Evolutionary conservation across 1,284 basidiomycete species (phyloP).

Genomic region (Gomphus sp.): DNA sequence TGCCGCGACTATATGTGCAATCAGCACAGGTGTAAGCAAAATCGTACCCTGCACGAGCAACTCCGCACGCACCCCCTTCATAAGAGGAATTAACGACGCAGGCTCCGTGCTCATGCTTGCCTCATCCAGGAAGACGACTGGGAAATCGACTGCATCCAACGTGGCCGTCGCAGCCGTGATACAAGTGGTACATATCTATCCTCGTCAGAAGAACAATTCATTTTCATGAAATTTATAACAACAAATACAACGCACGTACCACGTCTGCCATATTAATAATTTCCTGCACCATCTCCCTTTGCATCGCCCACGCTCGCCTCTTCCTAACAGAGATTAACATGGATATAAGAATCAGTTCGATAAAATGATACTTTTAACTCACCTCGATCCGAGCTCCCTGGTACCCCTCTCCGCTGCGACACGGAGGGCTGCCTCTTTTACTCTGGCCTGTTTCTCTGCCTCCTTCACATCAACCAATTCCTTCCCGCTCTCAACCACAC

Average conservation of each 20-base stretch:
- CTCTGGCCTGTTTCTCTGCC: not conserved
- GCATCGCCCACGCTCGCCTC: constrained; percentile 23
- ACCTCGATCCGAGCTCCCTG: too few relatives aligned
- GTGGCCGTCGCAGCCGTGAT: constrained; percentile 56
- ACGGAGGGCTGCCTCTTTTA: too few relatives aligned
- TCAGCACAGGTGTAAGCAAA: not conserved
- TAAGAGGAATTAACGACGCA: constrained; percentile 74
- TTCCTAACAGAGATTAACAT: not conserved
- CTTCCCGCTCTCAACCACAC: too few relatives aligned
- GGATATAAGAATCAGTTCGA: too few relatives aligned
- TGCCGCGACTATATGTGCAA: constrained; percentile 53
- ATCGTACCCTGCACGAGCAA: constrained; percentile 27
- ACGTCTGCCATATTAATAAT: constrained; percentile 64
- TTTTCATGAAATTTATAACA: not conserved
- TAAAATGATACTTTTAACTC: too few relatives aligned
- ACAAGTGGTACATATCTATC: constrained; percentile 77
- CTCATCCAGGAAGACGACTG: constrained; percentile 90
- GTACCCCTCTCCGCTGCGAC: too few relatives aligned
- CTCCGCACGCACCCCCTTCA: constrained; percentile 69
- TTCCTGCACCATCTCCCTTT: constrained; percentile 49
- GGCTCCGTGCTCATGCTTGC: constrained; percentile 96
- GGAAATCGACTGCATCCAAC: constrained; percentile 73
- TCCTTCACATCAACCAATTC: too few relatives aligned
- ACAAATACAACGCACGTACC: constrained; percentile 28
- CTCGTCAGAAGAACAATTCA: not conserved